phyloP scores from a whole-genome alignment of 352 stramenopile species.

The Saprolegnia parasitica region DNA sequence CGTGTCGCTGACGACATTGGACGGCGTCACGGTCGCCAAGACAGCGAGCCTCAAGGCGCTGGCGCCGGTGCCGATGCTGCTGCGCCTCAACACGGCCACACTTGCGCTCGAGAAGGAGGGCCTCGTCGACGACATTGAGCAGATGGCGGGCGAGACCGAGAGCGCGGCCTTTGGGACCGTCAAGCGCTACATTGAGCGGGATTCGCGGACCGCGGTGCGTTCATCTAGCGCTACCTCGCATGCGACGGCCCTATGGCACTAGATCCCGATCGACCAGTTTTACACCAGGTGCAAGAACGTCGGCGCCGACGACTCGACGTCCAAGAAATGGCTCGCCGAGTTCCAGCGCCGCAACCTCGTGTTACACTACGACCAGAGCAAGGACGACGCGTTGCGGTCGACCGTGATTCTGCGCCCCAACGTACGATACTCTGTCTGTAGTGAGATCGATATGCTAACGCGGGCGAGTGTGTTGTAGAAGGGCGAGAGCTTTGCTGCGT shows the following conservation, averaged over 20 bases:
- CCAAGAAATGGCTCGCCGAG: conserved; percentile 72
- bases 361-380: conserved; percentile 67
- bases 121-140: conserved; percentile 8
- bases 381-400: conserved; percentile 59
- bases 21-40: conserved; percentile 61
- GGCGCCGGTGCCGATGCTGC: conserved; percentile 58
- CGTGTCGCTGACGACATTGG: conserved; percentile 40
- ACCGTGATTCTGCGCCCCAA: conserved; percentile 65
- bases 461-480: conserved; percentile 39
- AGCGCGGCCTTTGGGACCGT: conserved; percentile 60
- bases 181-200: conserved; percentile 56
- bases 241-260: too few relatives aligned
- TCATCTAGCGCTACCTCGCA: neutral
- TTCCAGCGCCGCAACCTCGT: conserved; percentile 70
- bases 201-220: conserved; percentile 50
- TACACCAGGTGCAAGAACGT: conserved; percentile 69
- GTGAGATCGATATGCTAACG: too few relatives aligned
- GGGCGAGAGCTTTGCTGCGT: conserved; percentile 58
- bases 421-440: conserved; percentile 31
- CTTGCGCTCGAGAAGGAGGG: conserved; percentile 48
- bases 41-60: conserved; percentile 59
- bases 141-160: conserved; percentile 36
- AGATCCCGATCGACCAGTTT: conserved; percentile 67
- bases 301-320: conserved; percentile 57
- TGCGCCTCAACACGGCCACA: conserved; percentile 65